Evolutionary conservation across 352 stramenopile genomes (phyloP).

Genomic region (Pythium pyrilobum): DNA sequence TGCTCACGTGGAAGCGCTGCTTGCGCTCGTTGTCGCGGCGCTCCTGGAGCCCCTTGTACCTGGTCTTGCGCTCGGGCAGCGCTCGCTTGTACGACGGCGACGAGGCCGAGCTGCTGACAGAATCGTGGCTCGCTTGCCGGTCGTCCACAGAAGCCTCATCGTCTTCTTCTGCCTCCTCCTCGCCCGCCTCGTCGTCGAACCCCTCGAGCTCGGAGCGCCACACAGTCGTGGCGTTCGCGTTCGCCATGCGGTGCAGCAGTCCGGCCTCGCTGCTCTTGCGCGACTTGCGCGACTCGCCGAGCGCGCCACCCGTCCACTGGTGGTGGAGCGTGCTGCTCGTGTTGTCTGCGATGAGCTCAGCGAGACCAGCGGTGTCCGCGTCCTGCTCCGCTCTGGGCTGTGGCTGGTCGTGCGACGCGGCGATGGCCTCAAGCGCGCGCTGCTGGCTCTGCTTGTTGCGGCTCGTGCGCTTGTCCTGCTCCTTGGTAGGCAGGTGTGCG

Average conservation of each 20-base stretch:
- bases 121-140: not conserved
- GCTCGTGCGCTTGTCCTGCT: slow-evolving; percentile 47
- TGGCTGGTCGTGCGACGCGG: slow-evolving; percentile 16
- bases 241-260: slow-evolving; percentile 48
- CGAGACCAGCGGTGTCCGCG: too few species aligned
- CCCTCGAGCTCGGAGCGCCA: slow-evolving; percentile 48
- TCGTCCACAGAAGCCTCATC: not conserved
- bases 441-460: slow-evolving; percentile 40
- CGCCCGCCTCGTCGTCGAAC: slow-evolving; percentile 34
- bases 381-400: not conserved
- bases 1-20: slow-evolving; percentile 30
- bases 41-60: slow-evolving; percentile 55
- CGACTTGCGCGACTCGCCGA: not conserved
- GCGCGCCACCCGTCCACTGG: not conserved
- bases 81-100: slow-evolving; percentile 22
- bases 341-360: too few species aligned
- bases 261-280: slow-evolving; percentile 55
- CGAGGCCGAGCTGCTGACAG: not conserved
- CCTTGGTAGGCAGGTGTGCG: slow-evolving; percentile 29
- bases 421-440: slow-evolving; percentile 39
- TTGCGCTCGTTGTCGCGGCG: slow-evolving; percentile 50
- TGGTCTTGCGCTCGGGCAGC: slow-evolving; percentile 55
- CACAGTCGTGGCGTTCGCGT: slow-evolving; percentile 37
- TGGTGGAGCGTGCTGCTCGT: not conserved
- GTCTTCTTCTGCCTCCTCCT: not conserved